These are phyloP conservation scores for Cladophialophora immunda DNA, from an alignment of 2,329 filamentous ascomycete species.

Conservation along the genomic window DNA sequence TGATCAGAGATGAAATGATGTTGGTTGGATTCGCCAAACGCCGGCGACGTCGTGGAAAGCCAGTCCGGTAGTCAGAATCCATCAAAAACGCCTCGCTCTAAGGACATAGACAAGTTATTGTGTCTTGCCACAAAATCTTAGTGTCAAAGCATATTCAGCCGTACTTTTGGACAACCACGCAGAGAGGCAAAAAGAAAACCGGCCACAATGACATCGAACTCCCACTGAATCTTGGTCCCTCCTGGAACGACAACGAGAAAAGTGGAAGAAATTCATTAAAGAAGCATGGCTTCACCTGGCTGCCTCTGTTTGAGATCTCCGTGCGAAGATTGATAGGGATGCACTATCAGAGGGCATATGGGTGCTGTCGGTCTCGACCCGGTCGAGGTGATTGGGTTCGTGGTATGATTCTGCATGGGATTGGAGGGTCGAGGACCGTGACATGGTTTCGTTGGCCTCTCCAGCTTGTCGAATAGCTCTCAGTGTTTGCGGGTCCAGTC, in stretches of 20 bases:
- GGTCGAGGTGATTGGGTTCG: slow-evolving; percentile 24
- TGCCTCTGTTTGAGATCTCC: slow-evolving; percentile 34
- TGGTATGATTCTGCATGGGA: slow-evolving; percentile 15
- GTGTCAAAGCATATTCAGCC: slow-evolving; percentile 8
- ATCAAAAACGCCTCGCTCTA: slow-evolving; percentile 19
- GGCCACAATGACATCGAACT: background rate
- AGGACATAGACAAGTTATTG: background rate
- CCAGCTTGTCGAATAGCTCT: slow-evolving; percentile 9
- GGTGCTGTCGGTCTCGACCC: slow-evolving; percentile 28
- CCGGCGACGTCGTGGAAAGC: slow-evolving; percentile 1
- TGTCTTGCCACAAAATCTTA: slow-evolving; percentile 3
- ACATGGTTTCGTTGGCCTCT: background rate
- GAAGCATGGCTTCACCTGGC: slow-evolving; percentile 26
- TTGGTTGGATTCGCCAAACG: background rate
- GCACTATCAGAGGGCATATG: slow-evolving; percentile 25
- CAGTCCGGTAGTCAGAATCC: background rate
- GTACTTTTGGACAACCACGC: slow-evolving; percentile 8
- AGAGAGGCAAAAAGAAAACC: background rate
- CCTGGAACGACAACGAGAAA: background rate
- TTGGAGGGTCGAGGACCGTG: slow-evolving; percentile 16
- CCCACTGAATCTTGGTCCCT: background rate
- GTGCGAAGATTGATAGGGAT: slow-evolving; percentile 25
- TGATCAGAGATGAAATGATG: background rate
- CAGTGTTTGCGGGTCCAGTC: slow-evolving; percentile 19
- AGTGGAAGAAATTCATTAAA: background rate